Evolutionary conservation across 306 rosid genomes (phyloP).

Genomic region (Sphenostylis stenocarpa): DNA sequence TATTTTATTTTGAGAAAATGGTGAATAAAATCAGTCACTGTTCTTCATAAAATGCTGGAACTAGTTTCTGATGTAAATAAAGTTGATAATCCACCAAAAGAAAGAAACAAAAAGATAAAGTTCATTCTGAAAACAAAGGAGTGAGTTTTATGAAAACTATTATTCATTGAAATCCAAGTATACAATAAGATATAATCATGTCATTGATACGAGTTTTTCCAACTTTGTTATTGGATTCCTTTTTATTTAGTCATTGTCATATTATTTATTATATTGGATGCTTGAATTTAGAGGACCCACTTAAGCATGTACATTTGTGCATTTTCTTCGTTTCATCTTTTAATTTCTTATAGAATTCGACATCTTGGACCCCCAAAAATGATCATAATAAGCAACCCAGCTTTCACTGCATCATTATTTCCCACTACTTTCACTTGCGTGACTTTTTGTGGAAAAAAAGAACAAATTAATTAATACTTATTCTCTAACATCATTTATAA

Average conservation of each 20-base stretch:
- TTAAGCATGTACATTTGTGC: slow-evolving; percentile 6
- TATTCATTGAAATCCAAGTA: not conserved
- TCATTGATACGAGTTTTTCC: not conserved
- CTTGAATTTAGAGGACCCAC: slow-evolving; percentile 35
- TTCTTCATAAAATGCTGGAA: not conserved
- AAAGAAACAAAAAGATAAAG: not conserved
- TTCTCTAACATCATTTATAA: not conserved
- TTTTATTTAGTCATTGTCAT: slow-evolving; percentile 33
- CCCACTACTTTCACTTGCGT: slow-evolving; percentile 4
- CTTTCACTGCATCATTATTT: not conserved
- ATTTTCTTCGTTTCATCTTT: slow-evolving; percentile 18
- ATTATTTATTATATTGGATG: slow-evolving; percentile 11
- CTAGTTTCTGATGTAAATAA: not conserved
- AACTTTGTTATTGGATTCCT: slow-evolving; percentile 39
- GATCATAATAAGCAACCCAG: slow-evolving; percentile 30
- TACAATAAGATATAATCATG: not conserved
- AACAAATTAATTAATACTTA: not conserved
- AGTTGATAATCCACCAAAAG: not conserved
- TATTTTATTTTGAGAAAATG: not conserved
- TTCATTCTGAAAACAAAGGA: not conserved
- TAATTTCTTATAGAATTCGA: slow-evolving; percentile 20
- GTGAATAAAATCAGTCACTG: not conserved
- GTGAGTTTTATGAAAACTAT: not conserved
- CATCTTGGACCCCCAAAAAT: slow-evolving; percentile 15
- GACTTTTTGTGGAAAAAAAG: not conserved